Evolutionary conservation across 805 yeast species (phyloP), one percentile per base, ranked within the genome.

Genomic region (Cyberlindnera mycetangii): DNA sequence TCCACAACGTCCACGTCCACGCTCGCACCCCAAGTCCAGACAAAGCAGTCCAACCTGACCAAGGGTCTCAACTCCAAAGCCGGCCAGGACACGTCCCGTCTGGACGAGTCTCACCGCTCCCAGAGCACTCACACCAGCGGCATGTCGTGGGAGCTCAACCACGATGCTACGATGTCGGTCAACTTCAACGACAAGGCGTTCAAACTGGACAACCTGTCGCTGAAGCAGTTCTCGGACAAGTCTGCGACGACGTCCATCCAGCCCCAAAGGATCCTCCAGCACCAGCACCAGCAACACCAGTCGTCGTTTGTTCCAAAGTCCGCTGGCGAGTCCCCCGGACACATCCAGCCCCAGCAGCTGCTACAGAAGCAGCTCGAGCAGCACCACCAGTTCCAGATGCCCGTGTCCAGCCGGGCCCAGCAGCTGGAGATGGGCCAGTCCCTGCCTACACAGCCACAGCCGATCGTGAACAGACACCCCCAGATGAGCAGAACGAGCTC

Each of bases 61-160:
- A 57, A 41, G 35, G 56, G 57, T 1, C 34, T 54, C 17, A 32
- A 40, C 36, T 34, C 47, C 27, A 14, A 21, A 14, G 32, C 36
- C 24, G 37, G 36, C 7, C 32, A 41, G n/a, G 30, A 32, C 38
- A 36, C 14, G 32, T 20, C 35, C 24, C 28, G 28, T n/a, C 12
- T 30, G 18, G 11, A 20, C 19, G 22, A 32, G 7, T 18, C 35
- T 7, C 28, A 19, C 11, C 10, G 34, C 12, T 25, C 4, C 12
- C 16, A 32, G 9, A n/a, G n/a, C n/a, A n/a, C n/a, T n/a, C n/a
- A n/a, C n/a, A n/a, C n/a, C n/a, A n/a, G n/a, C n/a, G n/a, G n/a
- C 12, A 68, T 64, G 45, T 52, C 64, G 15, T 69, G 72, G 72
- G 65, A 65, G 5, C 20, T 33, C 44, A 64, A 67, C 39, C 65